Conservation (phyloP, 2,329 filamentous ascomycete species). For the Hypomyces rosellus region DNA sequence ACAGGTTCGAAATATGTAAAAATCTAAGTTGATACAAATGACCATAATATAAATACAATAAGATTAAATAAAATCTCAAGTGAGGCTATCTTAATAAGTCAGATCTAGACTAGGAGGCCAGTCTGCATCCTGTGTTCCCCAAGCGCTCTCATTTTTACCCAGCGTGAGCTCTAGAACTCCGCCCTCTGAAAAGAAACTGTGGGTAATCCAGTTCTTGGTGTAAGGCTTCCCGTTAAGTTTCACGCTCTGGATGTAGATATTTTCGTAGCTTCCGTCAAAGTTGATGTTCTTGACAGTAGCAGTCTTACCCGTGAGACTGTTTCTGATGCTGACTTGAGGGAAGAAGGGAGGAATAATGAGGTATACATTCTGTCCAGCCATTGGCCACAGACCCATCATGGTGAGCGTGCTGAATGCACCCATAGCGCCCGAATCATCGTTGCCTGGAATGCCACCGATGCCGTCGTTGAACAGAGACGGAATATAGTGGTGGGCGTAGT, state of each 20-base stretch:
- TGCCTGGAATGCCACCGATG: constrained; percentile 49
- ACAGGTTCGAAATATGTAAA: no score
- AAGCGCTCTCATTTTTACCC: constrained; percentile 42
- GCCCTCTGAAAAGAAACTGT: constrained; percentile 54
- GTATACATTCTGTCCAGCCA: constrained; percentile 48
- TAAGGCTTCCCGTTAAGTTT: constrained; percentile 50
- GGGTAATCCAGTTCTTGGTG: constrained; percentile 53
- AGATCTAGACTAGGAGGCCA: constrained; percentile 6
- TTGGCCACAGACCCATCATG: constrained; percentile 49
- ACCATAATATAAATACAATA: no score
- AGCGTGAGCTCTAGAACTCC: constrained; percentile 50
- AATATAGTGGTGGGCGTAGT: constrained; percentile 58
- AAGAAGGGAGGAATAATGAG: constrained; percentile 47
- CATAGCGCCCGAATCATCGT: constrained; percentile 49
- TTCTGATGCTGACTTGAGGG: constrained; percentile 34
- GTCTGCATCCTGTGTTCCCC: constrained; percentile 2
- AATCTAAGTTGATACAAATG: no score
- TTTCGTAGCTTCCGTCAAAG: constrained; percentile 39
- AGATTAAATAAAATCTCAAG: no score
- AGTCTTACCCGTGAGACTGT: constrained; percentile 17
- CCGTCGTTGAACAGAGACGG: constrained; percentile 62
- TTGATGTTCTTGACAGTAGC: constrained; percentile 23
- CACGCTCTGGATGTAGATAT: constrained; percentile 53
- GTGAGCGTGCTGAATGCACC: constrained; percentile 44
- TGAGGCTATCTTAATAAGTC: neutral